Evolutionary conservation across 2,329 filamentous ascomycete genomes (phyloP).

Genomic region (Helicocarpus griseus): DNA sequence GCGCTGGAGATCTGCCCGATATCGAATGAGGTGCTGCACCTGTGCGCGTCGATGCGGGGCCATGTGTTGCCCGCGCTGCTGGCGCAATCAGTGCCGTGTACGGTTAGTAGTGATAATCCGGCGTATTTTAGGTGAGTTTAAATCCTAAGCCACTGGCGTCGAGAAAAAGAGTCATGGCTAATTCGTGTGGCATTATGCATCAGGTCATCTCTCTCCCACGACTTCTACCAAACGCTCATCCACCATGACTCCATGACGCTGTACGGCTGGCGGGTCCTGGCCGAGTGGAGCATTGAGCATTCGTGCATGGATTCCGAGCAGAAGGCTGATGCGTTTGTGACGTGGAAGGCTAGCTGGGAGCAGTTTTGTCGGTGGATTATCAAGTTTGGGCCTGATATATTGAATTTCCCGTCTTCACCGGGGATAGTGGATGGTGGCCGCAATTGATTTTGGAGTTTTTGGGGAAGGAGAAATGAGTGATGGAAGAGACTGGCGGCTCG

Average conservation of each 20-base stretch:
- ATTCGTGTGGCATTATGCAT: not conserved
- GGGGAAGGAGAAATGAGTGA: too few relatives aligned
- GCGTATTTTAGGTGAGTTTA: slow-evolving; percentile 5
- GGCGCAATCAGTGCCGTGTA: slow-evolving; percentile 9
- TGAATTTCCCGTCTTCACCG: not conserved
- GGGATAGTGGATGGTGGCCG: too few relatives aligned
- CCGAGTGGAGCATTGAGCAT: slow-evolving; percentile 6
- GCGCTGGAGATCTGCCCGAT: slow-evolving; percentile 85
- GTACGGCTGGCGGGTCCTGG: slow-evolving; percentile 1
- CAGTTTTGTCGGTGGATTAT: slow-evolving; percentile 85
- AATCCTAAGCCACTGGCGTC: too few relatives aligned
- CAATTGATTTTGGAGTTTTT: not conserved
- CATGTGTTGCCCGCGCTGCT: slow-evolving; percentile 58
- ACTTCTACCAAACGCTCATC: slow-evolving; percentile 3
- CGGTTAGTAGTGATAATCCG: slow-evolving; percentile 6
- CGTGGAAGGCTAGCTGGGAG: slow-evolving; percentile 79
- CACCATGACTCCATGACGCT: slow-evolving; percentile 1
- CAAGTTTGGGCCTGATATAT: slow-evolving; percentile 45
- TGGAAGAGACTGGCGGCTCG: too few relatives aligned
- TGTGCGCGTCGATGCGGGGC: slow-evolving; percentile 64
- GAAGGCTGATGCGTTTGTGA: slow-evolving; percentile 40
- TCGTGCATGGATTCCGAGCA: slow-evolving; percentile 1
- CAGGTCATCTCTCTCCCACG: slow-evolving; percentile 3
- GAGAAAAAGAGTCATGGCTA: too few relatives aligned
- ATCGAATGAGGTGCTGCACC: slow-evolving; percentile 75